Percentiles rank a stretch among this genome's conserved stretches.
Evolutionary conservation across 345 rosid species (phyloP).

Genomic region (Brassica cretica): DNA sequence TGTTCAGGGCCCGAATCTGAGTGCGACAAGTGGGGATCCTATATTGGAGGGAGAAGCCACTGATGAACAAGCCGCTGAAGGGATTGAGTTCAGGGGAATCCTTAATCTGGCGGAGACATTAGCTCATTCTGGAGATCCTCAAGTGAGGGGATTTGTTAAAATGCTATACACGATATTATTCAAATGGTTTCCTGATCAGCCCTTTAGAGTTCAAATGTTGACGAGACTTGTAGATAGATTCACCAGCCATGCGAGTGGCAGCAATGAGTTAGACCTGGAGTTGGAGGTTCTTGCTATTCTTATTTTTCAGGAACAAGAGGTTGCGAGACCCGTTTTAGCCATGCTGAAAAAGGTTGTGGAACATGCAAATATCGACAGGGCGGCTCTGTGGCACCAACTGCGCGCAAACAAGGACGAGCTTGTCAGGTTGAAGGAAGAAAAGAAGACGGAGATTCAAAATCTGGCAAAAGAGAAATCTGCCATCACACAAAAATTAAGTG

Average conservation of each 20-base stretch:
- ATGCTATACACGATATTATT: slow-evolving; percentile 75
- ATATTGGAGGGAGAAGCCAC: slow-evolving; percentile 60
- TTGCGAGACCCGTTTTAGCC: slow-evolving; percentile 64
- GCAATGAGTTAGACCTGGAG: slow-evolving; percentile 65
- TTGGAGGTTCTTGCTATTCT: slow-evolving; percentile 81
- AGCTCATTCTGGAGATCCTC: slow-evolving; percentile 68
- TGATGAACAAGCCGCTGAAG: slow-evolving; percentile 62
- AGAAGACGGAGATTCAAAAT: slow-evolving; percentile 63
- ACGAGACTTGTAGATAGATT: slow-evolving; percentile 89
- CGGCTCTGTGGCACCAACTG: slow-evolving; percentile 92
- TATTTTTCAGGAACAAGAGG: slow-evolving; percentile 82
- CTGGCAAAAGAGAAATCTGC: slow-evolving; percentile 66
- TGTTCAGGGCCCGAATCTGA: slow-evolving; percentile 54
- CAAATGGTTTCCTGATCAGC: slow-evolving; percentile 84
- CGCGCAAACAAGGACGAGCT: slow-evolving; percentile 82
- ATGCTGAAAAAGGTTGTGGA: slow-evolving; percentile 91
- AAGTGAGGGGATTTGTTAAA: slow-evolving; percentile 82
- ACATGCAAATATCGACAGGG: slow-evolving; percentile 87
- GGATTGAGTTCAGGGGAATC: slow-evolving; percentile 69
- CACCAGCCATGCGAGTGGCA: slow-evolving; percentile 61
- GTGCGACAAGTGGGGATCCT: slow-evolving; percentile 55
- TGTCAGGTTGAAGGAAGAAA: slow-evolving; percentile 65
- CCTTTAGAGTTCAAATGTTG: slow-evolving; percentile 71
- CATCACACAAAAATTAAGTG: slow-evolving; percentile 68
- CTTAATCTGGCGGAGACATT: slow-evolving; percentile 95